phyloP scores from a whole-genome alignment of 441 rosid species.

The Dalechampia spathulata region DNA sequence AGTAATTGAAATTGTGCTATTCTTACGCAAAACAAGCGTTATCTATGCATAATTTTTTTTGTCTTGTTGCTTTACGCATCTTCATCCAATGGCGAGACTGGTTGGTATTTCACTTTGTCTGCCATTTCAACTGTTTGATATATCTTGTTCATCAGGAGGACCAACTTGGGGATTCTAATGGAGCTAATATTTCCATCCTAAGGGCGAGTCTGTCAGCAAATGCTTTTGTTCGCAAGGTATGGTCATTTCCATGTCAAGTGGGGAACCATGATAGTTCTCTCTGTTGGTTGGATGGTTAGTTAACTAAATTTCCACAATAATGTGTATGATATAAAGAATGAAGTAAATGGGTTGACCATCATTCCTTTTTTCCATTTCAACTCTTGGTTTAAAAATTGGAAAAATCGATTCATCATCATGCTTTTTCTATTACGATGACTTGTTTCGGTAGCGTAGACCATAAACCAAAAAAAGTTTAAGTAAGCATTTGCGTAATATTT shows the following conservation, averaged over 20 bases:
- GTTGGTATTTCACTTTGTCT: no score
- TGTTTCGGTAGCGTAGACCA: no score
- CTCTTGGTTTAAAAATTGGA: no score
- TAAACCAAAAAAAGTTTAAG: no score
- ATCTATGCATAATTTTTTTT: no score
- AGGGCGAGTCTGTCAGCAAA: conserved; percentile 49
- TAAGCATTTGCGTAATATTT: no score
- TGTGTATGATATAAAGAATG: background rate
- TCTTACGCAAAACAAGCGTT: no score
- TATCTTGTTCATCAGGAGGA: conserved; percentile 25
- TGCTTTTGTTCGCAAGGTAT: conserved; percentile 70
- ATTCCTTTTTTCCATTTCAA: no score
- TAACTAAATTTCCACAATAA: background rate
- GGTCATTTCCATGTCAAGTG: background rate
- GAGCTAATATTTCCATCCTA: conserved; percentile 29
- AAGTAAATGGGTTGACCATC: background rate
- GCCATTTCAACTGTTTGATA: background rate
- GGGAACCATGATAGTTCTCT: conserved; percentile 3
- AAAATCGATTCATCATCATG: no score
- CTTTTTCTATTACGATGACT: no score
- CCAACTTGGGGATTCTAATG: conserved; percentile 32
- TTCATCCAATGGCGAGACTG: no score
- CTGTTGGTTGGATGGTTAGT: background rate
- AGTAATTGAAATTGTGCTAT: background rate
- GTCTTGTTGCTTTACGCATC: background rate